Percentiles rank a stretch among this genome's conserved stretches.
Conservation (phyloP, 2,329 filamentous ascomycete genomes). For the Neofusicoccum cordaticola region DNA sequence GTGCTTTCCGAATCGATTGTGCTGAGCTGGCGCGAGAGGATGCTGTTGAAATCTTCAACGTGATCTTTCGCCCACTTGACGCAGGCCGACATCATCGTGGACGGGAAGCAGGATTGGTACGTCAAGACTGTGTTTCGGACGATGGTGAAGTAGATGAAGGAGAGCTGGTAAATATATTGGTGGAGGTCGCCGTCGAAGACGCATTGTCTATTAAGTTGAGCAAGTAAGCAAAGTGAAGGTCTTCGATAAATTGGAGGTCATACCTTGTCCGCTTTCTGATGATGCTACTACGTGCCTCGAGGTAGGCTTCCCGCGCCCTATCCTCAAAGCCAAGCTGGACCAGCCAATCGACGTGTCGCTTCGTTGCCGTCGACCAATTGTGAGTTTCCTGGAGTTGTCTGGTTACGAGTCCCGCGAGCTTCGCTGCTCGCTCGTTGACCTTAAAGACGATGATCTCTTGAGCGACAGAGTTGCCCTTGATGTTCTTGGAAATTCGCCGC, state of each 20-base stretch:
- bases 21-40: slow-evolving; percentile 80
- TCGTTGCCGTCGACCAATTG: slow-evolving; percentile 72
- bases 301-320: slow-evolving; percentile 79
- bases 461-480: slow-evolving; percentile 82
- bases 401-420: slow-evolving; percentile 72
- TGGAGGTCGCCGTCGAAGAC: slow-evolving; percentile 93
- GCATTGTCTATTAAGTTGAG: slow-evolving; percentile 64
- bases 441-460: slow-evolving; percentile 93
- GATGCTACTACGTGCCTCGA: slow-evolving; percentile 72
- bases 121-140: slow-evolving; percentile 90
- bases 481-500: slow-evolving; percentile 70
- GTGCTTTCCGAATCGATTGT: slow-evolving; percentile 74
- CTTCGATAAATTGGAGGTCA: neutral
- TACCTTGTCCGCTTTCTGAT: slow-evolving; percentile 83
- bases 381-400: slow-evolving; percentile 76
- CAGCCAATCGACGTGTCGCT: slow-evolving; percentile 79
- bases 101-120: slow-evolving; percentile 76
- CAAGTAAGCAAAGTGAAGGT: slow-evolving; percentile 23
- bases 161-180: slow-evolving; percentile 90
- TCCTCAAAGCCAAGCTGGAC: slow-evolving; percentile 87
- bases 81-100: slow-evolving; percentile 85
- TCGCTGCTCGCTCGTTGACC: slow-evolving; percentile 77
- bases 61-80: slow-evolving; percentile 98
- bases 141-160: slow-evolving; percentile 91
- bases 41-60: slow-evolving; percentile 83